A percentile compares a stretch with the other conserved stretches of the same genome.
These are phyloP conservation scores for Mortierella sp. DNA, from an alignment of 371 early-diverging fungal species.

Conservation along the genomic window DNA sequence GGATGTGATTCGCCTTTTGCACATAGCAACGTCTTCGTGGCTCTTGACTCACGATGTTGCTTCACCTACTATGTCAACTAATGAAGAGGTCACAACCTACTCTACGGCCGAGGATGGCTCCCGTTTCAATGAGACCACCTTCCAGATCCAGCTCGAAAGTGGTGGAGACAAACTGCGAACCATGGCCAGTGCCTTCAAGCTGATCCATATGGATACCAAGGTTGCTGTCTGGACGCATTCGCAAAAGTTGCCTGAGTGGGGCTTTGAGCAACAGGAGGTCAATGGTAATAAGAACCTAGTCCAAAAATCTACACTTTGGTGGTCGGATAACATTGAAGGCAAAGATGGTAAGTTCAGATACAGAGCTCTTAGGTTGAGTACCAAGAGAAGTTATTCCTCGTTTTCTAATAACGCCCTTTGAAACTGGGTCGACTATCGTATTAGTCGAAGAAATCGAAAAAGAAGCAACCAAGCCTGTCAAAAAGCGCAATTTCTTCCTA, in stretches of 20 bases:
- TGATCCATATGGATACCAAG: conserved; percentile 85
- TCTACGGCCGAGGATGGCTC: conserved; percentile 57
- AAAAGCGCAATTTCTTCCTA: conserved; percentile 73
- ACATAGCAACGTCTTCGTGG: conserved; percentile 68
- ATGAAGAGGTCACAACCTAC: conserved; percentile 95
- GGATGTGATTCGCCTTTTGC: conserved; percentile 70
- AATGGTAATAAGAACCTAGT: conserved; percentile 93
- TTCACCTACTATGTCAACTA: conserved; percentile 94
- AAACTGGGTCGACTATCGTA: background rate
- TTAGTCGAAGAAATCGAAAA: conserved; percentile 42
- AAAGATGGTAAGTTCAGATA: conserved; percentile 60
- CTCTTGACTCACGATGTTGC: conserved; percentile 98
- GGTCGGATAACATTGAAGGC: conserved; percentile 75
- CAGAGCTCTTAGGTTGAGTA: background rate
- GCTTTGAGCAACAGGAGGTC: conserved; percentile 92
- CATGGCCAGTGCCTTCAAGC: conserved; percentile 68
- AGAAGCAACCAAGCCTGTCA: conserved; percentile 57
- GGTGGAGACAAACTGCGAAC: conserved; percentile 64
- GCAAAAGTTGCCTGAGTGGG: conserved; percentile 95
- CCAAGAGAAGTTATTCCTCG: background rate
- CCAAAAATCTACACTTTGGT: conserved; percentile 85
- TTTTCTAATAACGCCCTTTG: background rate
- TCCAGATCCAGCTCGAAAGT: conserved; percentile 70
- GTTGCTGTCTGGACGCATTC: conserved; percentile 86
- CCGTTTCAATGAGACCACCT: conserved; percentile 75